Evolutionary conservation across 495 filamentous ascomycete genomes (phyloP), one percentile per base, ranked within the genome.

Genomic region (Aspergillus diversus): DNA sequence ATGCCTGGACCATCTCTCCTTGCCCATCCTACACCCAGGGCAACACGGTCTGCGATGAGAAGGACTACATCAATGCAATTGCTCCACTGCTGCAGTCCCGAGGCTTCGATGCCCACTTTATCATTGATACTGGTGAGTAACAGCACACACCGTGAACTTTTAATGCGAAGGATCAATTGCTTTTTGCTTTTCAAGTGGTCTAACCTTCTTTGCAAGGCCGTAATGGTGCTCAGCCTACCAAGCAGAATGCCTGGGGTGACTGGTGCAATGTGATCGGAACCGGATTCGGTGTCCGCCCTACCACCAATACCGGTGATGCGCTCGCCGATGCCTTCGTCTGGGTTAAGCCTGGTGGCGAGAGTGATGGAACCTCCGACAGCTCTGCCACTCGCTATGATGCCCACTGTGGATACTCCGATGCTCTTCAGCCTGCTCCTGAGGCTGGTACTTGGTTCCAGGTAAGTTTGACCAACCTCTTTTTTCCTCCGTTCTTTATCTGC

Each of bases 341-440:
- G 91, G 79, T 90, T 67, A 93, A 92, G 84, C 90, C 90, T 56
- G 91, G 91, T 68, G 91, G 90, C 66, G 90, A 95, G 76, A 87
- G 86, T 52, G 91, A 93, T 74, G 90, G 91, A 64, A 93, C 90
- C 52, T 86, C 81, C 55, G 79, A 93, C 70, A 80, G 71, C 35
- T 73, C 78, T 35, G 81, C 90, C 7, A 62, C 71, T 57, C 82
- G 90, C 42, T 95, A 90, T 73, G 91, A 95, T 79, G 80, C 75
- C 47, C 87, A 85, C 79, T 93, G 91, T 68, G 89, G 90, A 51
- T 82, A 83, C 69, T 71, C 76, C 48, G 89, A 84, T 77, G 79
- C 74, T 9, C 74, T 80, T 58, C 74, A 80, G 80, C 90, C 90
- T 48, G 83, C 89, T 12, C 91, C 91, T 46, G 88, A 94, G 80